Evolutionary conservation across 352 stramenopile species (phyloP).

Genomic region (Thalassiosira livingstoniorum): DNA sequence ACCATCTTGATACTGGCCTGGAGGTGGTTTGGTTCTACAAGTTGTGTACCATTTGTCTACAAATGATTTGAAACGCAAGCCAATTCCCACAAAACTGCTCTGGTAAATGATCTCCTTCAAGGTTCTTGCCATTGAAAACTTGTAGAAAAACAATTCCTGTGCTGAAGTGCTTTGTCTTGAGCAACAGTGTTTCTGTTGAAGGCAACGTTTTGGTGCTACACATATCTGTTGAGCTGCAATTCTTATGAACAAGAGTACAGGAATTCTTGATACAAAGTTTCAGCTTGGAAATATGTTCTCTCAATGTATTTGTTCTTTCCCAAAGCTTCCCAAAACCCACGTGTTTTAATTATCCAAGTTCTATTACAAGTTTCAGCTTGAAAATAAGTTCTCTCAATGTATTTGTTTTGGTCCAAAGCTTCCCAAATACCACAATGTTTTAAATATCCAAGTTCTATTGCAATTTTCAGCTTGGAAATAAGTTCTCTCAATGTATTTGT

Average conservation of each 20-base stretch:
- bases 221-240: not conserved
- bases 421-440: too few relatives aligned
- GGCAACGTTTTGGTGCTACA: not conserved
- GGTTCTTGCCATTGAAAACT: too few relatives aligned
- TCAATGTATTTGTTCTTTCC: too few relatives aligned
- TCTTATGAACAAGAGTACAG: not conserved
- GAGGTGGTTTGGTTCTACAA: not conserved
- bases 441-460: too few relatives aligned
- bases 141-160: slow-evolving; percentile 12
- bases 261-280: not conserved
- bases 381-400: too few relatives aligned
- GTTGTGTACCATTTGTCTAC: not conserved
- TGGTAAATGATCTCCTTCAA: not conserved
- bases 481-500: too few relatives aligned
- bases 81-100: slow-evolving; percentile 13
- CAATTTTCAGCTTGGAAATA: too few relatives aligned
- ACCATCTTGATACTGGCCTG: not conserved
- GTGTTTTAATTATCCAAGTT: too few relatives aligned
- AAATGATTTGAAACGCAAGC: not conserved
- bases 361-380: too few relatives aligned
- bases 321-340: too few relatives aligned
- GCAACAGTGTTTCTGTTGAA: not conserved
- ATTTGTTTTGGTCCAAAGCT: too few relatives aligned
- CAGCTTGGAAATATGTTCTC: too few relatives aligned
- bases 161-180: slow-evolving; percentile 1